Percentiles rank a stretch among this genome's conserved stretches.
phyloP scores from a whole-genome alignment of 495 filamentous ascomycete genomes.

The Talaromyces stipitatus region DNA sequence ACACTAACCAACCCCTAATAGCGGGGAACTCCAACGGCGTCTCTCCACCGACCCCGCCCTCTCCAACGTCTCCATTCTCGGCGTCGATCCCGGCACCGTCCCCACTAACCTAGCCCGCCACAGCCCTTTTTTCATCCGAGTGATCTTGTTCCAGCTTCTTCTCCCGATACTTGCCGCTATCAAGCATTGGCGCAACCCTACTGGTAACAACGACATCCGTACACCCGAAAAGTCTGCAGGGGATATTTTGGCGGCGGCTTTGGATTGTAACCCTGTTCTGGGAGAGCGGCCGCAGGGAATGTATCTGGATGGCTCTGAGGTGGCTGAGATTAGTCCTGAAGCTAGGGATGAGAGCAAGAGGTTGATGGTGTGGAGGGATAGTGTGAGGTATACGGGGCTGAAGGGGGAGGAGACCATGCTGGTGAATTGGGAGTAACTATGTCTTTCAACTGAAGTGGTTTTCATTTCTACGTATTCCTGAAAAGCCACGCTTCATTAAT shows the following conservation, averaged over 20 bases:
- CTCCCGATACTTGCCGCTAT: slow-evolving; percentile 4
- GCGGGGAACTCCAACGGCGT: slow-evolving; percentile 19
- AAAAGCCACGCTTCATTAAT: no score
- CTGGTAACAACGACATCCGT: slow-evolving; percentile 18
- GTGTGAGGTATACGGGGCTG: slow-evolving; percentile 20
- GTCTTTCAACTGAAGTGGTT: background rate
- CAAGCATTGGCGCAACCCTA: slow-evolving; percentile 14
- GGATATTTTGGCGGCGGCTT: slow-evolving; percentile 28
- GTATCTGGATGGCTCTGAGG: slow-evolving; percentile 22
- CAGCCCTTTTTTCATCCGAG: slow-evolving; percentile 10
- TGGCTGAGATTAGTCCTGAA: slow-evolving; percentile 16
- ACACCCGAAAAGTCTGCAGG: slow-evolving; percentile 34
- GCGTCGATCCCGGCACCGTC: slow-evolving; percentile 29
- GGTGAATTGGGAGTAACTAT: slow-evolving; percentile 18
- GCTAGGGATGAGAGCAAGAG: slow-evolving; percentile 28
- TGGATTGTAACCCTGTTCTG: slow-evolving; percentile 18
- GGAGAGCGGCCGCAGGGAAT: slow-evolving; percentile 21
- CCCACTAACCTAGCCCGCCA: slow-evolving; percentile 18
- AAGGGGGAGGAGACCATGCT: slow-evolving; percentile 28
- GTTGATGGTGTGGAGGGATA: slow-evolving; percentile 24
- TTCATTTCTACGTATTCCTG: no score
- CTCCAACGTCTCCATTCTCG: slow-evolving; percentile 20
- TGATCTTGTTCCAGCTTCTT: slow-evolving; percentile 8
- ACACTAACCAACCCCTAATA: background rate
- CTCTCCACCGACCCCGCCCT: slow-evolving; percentile 20